Evolutionary conservation across 129 eudicot genomes (phyloP), one percentile per base, ranked within the genome.

Genomic region (Tanacetum coccineum): DNA sequence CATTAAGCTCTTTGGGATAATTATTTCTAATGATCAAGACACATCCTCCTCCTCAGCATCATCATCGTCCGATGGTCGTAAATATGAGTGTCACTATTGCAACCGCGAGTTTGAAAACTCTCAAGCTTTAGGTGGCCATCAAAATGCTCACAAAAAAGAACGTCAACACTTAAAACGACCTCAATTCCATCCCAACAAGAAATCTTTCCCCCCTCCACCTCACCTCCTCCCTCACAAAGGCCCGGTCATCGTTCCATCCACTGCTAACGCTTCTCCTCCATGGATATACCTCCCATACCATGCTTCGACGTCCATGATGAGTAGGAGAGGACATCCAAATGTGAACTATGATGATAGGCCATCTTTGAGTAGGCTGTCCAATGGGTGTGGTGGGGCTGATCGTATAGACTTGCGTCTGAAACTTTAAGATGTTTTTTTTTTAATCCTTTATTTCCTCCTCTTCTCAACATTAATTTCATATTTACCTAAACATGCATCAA

Each of bases 61-160:
- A 49, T 66, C 67, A 14, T 59, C 80, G 3, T 9, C 78, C 59
- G 80, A 62, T 13, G 77, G 77, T 76, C 85, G 88, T 39, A 84
- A 82, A 46, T 90, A 75, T 74, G 91, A 86, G 97, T 90, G 97
- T 66, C 91, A 82, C 36, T 86, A 90, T 74, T 86, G 97, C 75
- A 72, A 65, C 72, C 87, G 97, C 3, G 88, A 90, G 69, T 90
- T 90, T 47, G 83, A 92, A 39, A 90, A 86, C 73, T 90, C 97
- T 9, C 97, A 90, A 68, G 97, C 95, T 10, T 62, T 90, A 8
- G 97, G 97, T 8, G 97, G 97, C 44, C 97, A 90, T 73, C 97
- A 90, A 62, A 90, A 90, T 79, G 95, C 97, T 13, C 97, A 90
- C 83, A 90, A 82, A 70, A 84, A 82, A 57, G 95, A 90, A 65